phyloP scores from a whole-genome alignment of 345 rosid genomes.

The Salix arbutifolia region DNA sequence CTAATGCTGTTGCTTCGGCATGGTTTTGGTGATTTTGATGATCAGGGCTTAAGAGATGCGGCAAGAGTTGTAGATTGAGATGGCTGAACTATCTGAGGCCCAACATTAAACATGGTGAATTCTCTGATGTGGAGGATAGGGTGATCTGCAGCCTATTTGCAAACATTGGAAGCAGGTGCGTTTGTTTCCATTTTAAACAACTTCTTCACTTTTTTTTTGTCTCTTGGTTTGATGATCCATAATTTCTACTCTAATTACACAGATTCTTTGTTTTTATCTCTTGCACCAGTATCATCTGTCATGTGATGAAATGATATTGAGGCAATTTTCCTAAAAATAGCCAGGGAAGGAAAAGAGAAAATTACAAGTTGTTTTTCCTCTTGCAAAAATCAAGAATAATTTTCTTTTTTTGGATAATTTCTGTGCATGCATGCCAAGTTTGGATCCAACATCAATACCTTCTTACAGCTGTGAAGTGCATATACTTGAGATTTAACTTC shows the following conservation, averaged over 20 bases:
- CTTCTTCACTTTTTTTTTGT: not conserved
- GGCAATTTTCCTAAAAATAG: not conserved
- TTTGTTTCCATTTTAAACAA: not conserved
- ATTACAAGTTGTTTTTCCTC: not conserved
- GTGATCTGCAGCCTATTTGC: conserved; percentile 69
- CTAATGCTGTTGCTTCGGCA: not conserved
- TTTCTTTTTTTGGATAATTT: conserved; percentile 27
- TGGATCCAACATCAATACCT: conserved; percentile 29
- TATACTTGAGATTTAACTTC: not conserved
- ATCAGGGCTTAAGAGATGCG: conserved; percentile 85
- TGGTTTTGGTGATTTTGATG: conserved; percentile 8
- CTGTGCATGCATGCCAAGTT: conserved; percentile 33
- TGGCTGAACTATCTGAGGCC: conserved; percentile 98
- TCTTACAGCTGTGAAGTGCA: conserved; percentile 9
- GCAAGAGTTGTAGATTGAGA: conserved; percentile 92
- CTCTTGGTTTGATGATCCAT: not conserved
- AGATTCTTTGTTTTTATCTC: not conserved
- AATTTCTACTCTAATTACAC: not conserved
- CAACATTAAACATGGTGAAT: conserved; percentile 88
- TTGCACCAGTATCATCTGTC: not conserved
- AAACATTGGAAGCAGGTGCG: conserved; percentile 92
- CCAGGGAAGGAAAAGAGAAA: not conserved
- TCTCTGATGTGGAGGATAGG: conserved; percentile 78
- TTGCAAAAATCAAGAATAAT: conserved; percentile 24
- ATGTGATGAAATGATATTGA: not conserved